Percentiles rank a stretch among this genome's conserved stretches.
phyloP scores from a whole-genome alignment of 495 filamentous ascomycete genomes.

The Margaritispora aquatica region DNA sequence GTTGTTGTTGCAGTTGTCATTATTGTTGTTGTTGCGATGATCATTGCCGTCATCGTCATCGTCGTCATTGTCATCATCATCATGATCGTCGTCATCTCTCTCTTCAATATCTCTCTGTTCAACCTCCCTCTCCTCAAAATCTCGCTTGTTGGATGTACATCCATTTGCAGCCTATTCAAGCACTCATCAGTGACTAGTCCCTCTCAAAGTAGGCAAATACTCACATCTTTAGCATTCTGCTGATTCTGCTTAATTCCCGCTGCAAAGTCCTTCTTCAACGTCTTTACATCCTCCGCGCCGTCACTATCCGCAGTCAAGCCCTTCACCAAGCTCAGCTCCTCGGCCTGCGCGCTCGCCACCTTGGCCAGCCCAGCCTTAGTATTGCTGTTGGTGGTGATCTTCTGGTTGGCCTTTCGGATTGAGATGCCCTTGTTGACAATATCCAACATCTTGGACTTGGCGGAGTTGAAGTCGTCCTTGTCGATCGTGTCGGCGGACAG shows the following conservation, averaged over 20 bases:
- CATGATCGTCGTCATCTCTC: neutral
- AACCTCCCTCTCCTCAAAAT: neutral
- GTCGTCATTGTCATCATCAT: neutral
- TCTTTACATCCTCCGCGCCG: neutral
- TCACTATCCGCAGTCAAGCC: neutral
- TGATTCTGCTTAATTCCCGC: neutral
- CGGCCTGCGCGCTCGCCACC: neutral
- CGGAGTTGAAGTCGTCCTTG: neutral
- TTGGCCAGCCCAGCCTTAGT: neutral
- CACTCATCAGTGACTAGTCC: neutral
- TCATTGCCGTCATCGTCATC: too few species aligned
- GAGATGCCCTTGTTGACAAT: neutral
- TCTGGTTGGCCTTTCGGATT: neutral
- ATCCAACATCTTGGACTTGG: neutral
- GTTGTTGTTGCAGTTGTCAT: too few species aligned
- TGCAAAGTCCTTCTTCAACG: neutral
- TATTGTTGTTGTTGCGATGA: too few species aligned
- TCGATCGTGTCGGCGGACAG: neutral
- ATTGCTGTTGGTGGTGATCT: neutral
- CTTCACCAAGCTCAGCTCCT: neutral
- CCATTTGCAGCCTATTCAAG: neutral
- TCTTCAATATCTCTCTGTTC: neutral
- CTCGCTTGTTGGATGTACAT: neutral
- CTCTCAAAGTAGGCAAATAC: neutral
- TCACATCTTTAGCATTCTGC: constrained; percentile 1